A percentile compares a stretch with the other conserved stretches of the same genome.
phyloP scores from a whole-genome alignment of 169 alveolate genomes.

The Toxoplasma gondii region DNA sequence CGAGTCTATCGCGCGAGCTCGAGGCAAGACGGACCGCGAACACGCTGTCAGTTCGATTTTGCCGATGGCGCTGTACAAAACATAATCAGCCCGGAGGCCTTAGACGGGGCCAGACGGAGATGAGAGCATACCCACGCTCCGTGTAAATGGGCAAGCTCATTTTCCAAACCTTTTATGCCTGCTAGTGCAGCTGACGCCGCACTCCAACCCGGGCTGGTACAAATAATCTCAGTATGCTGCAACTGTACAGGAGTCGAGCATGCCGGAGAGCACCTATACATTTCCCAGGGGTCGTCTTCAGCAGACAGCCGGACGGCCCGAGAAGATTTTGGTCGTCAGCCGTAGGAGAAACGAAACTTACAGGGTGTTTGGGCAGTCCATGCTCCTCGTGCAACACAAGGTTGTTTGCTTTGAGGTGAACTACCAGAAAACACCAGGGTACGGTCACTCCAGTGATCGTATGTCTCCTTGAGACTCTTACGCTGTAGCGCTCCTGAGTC shows the following conservation, averaged over 20 bases:
- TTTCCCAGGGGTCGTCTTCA: too few relatives aligned
- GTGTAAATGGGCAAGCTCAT: not conserved
- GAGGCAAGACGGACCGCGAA: too few relatives aligned
- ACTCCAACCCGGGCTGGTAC: too few relatives aligned
- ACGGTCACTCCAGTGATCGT: not conserved
- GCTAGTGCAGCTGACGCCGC: not conserved
- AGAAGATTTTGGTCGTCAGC: not conserved
- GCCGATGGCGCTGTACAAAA: not conserved
- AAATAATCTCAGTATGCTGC: too few relatives aligned
- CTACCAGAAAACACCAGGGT: not conserved
- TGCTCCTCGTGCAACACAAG: not conserved
- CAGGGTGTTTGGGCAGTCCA: not conserved
- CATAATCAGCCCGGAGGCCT: not conserved
- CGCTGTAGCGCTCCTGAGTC: not conserved
- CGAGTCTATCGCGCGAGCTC: not conserved
- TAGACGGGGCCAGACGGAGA: not conserved
- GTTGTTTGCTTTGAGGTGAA: not conserved
- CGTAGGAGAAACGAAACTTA: not conserved
- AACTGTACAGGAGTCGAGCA: too few relatives aligned
- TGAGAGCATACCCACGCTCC: not conserved
- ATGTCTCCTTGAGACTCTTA: not conserved
- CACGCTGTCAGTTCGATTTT: too few relatives aligned
- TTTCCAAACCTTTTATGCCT: not conserved
- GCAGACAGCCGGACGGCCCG: too few relatives aligned
- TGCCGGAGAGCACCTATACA: too few relatives aligned